Conservation (phyloP, 2,329 filamentous ascomycete genomes). For the Didymella pomorum region DNA sequence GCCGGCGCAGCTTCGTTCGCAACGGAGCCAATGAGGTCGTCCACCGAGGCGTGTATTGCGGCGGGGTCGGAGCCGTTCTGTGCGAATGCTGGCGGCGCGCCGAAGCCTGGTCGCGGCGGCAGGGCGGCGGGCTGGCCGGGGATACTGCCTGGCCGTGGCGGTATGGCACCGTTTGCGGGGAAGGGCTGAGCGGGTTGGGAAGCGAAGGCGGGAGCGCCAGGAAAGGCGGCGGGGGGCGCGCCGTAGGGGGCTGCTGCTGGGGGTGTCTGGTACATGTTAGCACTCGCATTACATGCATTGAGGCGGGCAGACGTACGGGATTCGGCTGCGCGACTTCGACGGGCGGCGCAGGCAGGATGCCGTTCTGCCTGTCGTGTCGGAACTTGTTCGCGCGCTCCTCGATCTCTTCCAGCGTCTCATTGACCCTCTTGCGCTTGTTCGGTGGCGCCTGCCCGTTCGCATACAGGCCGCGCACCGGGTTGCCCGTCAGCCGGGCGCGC, state of each 20-base stretch:
- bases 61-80: conserved; percentile 25
- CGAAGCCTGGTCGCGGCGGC: conserved; percentile 51
- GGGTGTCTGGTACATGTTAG: conserved; percentile 33
- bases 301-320: conserved; percentile 18
- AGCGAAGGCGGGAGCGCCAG: conserved; percentile 27
- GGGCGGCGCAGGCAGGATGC: conserved; percentile 34
- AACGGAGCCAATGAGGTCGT: conserved; percentile 55
- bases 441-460: conserved; percentile 51
- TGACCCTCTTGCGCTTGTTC: conserved; percentile 70
- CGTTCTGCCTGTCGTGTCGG: conserved; percentile 52
- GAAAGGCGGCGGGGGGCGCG: conserved; percentile 30
- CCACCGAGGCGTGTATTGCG: conserved; percentile 54
- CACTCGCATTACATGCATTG: background rate
- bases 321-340: conserved; percentile 50
- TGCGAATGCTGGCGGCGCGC: conserved; percentile 30
- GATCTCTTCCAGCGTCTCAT: conserved; percentile 77
- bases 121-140: conserved; percentile 38
- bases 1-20: conserved; percentile 56
- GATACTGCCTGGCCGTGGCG: conserved; percentile 42
- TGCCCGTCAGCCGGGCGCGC: conserved; percentile 81
- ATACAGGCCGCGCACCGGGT: conserved; percentile 68
- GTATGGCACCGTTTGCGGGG: conserved; percentile 36
- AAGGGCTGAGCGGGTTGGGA: conserved; percentile 35
- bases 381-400: conserved; percentile 75
- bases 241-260: conserved; percentile 32